Conservation (phyloP, 208 protist species). For the Ichthyophonus hoferi region DNA sequence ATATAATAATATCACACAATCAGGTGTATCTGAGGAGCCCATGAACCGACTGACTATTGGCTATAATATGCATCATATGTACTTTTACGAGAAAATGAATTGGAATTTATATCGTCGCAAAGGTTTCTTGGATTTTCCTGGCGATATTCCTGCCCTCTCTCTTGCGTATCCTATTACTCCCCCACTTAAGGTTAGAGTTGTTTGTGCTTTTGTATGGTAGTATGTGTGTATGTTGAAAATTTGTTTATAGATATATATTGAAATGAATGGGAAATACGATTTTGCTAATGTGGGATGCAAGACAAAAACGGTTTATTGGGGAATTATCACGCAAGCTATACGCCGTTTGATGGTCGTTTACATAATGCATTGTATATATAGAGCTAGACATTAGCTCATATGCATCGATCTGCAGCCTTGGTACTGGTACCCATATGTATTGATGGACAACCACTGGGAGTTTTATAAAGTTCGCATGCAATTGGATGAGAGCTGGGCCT, state of each 20-base stretch:
- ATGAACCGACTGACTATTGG: conserved; percentile 39
- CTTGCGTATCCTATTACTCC: conserved; percentile 40
- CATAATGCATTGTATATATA: too few species aligned
- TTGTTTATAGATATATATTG: too few species aligned
- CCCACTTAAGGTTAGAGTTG: conserved; percentile 5
- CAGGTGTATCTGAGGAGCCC: conserved; percentile 9
- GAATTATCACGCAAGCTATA: too few species aligned
- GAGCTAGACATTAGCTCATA: too few species aligned
- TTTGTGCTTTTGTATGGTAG: too few species aligned
- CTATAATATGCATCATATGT: conserved; percentile 49
- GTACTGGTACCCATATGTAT: conserved; percentile 34
- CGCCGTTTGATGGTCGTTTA: too few species aligned
- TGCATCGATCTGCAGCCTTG: too few species aligned
- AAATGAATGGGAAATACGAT: too few species aligned
- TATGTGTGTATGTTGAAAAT: too few species aligned
- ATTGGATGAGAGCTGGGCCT: not conserved
- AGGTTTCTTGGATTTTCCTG: not conserved
- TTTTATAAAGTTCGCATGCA: not conserved
- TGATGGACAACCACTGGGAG: conserved; percentile 45
- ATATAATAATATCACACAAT: too few species aligned
- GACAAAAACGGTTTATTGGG: too few species aligned
- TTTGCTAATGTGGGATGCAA: too few species aligned
- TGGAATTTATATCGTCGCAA: conserved; percentile 10
- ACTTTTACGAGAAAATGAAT: conserved; percentile 47
- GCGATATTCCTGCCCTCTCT: not conserved